These are phyloP conservation scores for Stephania yunnanensis DNA, from an alignment of 164 flowering plant genomes.

Conservation along the genomic window DNA sequence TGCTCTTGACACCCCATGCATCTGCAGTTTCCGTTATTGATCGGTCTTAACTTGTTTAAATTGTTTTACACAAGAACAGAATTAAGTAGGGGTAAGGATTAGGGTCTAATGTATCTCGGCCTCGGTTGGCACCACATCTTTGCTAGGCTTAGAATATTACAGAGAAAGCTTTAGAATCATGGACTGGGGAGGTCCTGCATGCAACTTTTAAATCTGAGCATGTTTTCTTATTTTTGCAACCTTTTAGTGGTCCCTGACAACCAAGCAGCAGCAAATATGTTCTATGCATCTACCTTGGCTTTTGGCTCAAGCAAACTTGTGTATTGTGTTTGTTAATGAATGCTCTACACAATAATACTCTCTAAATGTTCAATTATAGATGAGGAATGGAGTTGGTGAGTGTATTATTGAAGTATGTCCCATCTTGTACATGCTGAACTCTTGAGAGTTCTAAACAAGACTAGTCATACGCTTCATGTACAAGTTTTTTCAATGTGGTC, in stretches of 20 bases:
- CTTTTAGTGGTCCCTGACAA: background rate
- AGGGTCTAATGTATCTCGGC: background rate
- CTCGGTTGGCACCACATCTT: background rate
- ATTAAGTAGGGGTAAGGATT: background rate
- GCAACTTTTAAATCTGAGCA: background rate
- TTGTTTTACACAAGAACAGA: background rate
- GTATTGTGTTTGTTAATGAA: background rate
- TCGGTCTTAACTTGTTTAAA: background rate
- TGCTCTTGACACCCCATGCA: background rate
- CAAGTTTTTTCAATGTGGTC: background rate
- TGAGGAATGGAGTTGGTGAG: background rate
- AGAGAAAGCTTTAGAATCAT: background rate
- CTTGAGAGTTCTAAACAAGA: background rate
- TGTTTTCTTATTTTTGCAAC: background rate
- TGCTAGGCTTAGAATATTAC: background rate
- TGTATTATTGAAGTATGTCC: background rate
- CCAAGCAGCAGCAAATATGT: background rate
- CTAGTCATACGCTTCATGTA: background rate
- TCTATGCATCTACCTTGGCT: background rate
- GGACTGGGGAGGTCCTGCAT: background rate
- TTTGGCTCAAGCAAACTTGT: background rate
- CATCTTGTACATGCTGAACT: no score
- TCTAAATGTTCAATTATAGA: background rate
- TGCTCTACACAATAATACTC: background rate
- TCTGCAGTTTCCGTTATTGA: background rate